Conservation (phyloP, 306 rosid genomes). For the Pterocarpus macrocarpus region DNA sequence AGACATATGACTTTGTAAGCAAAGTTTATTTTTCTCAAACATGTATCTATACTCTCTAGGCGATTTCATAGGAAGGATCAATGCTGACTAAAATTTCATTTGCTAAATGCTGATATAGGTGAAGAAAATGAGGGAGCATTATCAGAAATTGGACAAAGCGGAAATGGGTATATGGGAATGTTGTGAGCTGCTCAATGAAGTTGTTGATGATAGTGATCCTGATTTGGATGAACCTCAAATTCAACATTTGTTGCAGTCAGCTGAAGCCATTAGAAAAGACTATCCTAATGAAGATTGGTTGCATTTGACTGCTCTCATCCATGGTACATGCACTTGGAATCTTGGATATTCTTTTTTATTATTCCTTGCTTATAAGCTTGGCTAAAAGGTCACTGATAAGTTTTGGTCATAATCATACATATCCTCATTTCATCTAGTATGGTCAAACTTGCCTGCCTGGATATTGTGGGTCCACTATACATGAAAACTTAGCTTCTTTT, state of each 20-base stretch:
- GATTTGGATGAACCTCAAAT: constrained; percentile 16
- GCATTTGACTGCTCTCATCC: constrained; percentile 46
- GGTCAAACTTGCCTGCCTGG: neutral
- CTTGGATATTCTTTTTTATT: neutral
- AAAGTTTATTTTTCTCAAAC: neutral
- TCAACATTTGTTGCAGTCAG: constrained; percentile 1
- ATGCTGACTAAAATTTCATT: neutral
- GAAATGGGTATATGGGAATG: constrained; percentile 50
- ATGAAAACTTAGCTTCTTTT: neutral
- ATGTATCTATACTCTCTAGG: neutral
- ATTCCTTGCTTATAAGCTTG: neutral
- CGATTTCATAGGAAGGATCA: neutral
- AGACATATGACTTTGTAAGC: constrained; percentile 46
- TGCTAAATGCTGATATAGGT: constrained; percentile 28
- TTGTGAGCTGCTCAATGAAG: constrained; percentile 40
- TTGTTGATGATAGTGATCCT: constrained; percentile 28
- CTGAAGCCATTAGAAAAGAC: neutral
- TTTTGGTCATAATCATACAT: neutral
- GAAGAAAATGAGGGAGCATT: constrained; percentile 38
- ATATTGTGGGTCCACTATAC: neutral
- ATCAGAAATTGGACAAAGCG: constrained; percentile 37
- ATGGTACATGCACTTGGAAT: constrained; percentile 13
- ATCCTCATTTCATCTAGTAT: neutral
- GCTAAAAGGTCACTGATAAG: neutral
- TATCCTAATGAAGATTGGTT: constrained; percentile 11